These are phyloP conservation scores for Aspergillus homomorphus DNA, from an alignment of 495 filamentous ascomycete species.

Conservation along the genomic window DNA sequence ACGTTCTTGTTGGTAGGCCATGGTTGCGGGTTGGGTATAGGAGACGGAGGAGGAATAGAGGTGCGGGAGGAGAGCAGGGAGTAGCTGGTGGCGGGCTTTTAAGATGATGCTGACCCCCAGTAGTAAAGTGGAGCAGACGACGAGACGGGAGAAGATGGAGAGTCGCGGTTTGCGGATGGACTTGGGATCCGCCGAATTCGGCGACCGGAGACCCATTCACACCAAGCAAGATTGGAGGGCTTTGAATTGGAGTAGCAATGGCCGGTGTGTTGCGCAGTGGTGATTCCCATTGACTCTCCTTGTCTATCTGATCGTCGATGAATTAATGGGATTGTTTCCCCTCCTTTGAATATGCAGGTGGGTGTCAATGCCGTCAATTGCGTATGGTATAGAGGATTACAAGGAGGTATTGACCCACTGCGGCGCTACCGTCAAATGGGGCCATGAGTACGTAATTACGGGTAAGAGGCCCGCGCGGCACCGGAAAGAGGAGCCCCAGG, in stretches of 20 bases:
- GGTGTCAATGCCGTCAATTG: no score
- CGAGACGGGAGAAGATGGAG: slow-evolving; percentile 30
- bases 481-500: neutral
- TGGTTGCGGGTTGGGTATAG: slow-evolving; percentile 34
- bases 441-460: neutral
- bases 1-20: slow-evolving; percentile 75
- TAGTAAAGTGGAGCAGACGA: slow-evolving; percentile 45
- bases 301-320: no score
- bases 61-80: slow-evolving; percentile 31
- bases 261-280: neutral
- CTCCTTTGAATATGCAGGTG: no score
- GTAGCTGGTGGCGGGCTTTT: slow-evolving; percentile 44
- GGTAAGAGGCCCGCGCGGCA: neutral
- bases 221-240: no score
- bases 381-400: no score
- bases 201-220: slow-evolving; percentile 21
- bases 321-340: no score
- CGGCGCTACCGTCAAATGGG: no score
- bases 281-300: neutral
- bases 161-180: slow-evolving; percentile 31
- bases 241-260: no score
- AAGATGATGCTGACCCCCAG: slow-evolving; percentile 49
- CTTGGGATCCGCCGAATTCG: slow-evolving; percentile 22
- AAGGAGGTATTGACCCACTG: no score
- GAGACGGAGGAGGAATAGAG: slow-evolving; percentile 22